phyloP scores from a whole-genome alignment of 805 yeast genomes.

The Yamadazyma tumulicola region DNA sequence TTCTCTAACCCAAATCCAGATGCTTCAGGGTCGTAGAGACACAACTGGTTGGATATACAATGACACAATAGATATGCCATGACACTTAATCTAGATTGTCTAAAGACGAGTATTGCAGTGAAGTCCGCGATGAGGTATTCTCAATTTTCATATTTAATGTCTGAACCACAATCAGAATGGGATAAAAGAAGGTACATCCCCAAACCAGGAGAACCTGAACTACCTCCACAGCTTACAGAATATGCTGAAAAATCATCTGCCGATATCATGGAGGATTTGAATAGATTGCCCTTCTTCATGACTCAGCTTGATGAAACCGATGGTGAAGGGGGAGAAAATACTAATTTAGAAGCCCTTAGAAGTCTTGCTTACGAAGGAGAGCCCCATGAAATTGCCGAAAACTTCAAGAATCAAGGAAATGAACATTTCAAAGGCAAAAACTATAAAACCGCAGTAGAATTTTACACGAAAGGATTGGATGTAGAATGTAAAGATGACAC shows the following conservation, averaged over 20 bases:
- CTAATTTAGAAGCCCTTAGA: constrained; percentile 79
- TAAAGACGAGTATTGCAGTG: background rate
- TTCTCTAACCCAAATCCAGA: too few species aligned
- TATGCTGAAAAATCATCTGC: constrained; percentile 62
- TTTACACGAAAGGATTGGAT: constrained; percentile 76
- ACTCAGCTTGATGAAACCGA: constrained; percentile 74
- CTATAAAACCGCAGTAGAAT: constrained; percentile 72
- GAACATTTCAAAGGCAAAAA: constrained; percentile 72
- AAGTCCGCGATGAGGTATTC: background rate
- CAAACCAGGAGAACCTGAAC: constrained; percentile 59
- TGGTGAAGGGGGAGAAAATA: constrained; percentile 72
- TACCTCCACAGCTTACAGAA: constrained; percentile 81
- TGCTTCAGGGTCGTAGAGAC: constrained; percentile 19
- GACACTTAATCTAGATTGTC: too few species aligned
- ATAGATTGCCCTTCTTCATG: constrained; percentile 92
- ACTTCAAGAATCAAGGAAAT: constrained; percentile 91
- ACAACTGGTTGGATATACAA: too few species aligned
- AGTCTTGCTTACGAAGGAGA: constrained; percentile 95
- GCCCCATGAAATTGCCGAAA: constrained; percentile 85
- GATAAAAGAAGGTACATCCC: constrained; percentile 39
- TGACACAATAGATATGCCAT: too few species aligned
- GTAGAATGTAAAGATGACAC: constrained; percentile 55
- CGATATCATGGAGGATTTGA: constrained; percentile 73
- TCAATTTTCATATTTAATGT: constrained; percentile 3
- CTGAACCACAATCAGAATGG: constrained; percentile 35